Percentiles rank a stretch among this genome's conserved stretches.
phyloP scores from a whole-genome alignment of 2,329 filamentous ascomycete genomes.

The Colletotrichum coccodes region DNA sequence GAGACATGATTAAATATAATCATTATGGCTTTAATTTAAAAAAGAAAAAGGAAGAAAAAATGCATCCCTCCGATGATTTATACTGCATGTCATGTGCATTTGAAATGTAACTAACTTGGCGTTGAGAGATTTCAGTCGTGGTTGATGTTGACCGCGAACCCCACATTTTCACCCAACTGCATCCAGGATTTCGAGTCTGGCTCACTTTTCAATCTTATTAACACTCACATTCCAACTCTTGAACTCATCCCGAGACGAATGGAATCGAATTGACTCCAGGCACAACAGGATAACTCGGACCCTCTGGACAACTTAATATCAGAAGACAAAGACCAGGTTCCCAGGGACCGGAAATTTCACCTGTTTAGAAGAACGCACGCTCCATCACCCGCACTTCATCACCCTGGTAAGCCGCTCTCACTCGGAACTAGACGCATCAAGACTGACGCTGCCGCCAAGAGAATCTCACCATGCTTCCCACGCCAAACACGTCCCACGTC shows the following conservation, averaged over 20 bases:
- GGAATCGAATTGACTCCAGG: not conserved
- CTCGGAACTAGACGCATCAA: slow-evolving; percentile 1
- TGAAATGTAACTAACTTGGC: not conserved
- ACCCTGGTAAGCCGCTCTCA: not conserved
- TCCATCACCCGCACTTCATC: not conserved
- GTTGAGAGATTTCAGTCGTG: not conserved
- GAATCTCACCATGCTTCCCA: slow-evolving; percentile 78
- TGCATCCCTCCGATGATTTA: not conserved
- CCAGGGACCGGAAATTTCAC: not conserved
- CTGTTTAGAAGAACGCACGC: too few species aligned
- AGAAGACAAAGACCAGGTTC: not conserved
- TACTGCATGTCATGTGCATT: not conserved
- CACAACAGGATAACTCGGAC: not conserved
- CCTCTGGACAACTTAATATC: not conserved
- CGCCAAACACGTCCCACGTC: slow-evolving; percentile 92
- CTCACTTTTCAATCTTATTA: not conserved
- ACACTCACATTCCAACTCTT: not conserved
- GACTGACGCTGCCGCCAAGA: not conserved
- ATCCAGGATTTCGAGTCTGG: not conserved
- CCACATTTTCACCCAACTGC: slow-evolving; percentile 15
- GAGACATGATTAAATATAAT: not conserved
- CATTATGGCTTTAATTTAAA: not conserved
- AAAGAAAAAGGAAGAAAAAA: not conserved
- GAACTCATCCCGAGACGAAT: not conserved
- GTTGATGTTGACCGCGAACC: not conserved